Evolutionary conservation across 2,329 filamentous ascomycete genomes (phyloP), one percentile per base, ranked within the genome.

Genomic region (Byssochlamys sp.): DNA sequence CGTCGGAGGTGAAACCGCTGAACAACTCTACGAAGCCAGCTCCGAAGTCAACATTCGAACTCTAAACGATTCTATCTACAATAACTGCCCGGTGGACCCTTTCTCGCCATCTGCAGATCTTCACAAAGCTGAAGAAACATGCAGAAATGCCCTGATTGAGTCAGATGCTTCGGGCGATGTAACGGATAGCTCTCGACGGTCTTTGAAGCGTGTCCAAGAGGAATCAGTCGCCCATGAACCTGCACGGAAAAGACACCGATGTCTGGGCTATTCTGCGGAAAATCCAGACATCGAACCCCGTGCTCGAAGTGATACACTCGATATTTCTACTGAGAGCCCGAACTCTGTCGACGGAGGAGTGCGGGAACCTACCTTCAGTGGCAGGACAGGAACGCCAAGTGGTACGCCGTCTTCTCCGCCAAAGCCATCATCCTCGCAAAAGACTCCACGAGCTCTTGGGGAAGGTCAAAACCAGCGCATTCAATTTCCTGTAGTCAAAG

Each of bases 401-500:
- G 53, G 59, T 19, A 48, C 33, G 10, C 49, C 59, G 11, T 58
- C 60, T 48, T 68, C 65, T 7, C 63, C 65, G 24, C 56, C 62
- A 28, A 62, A 60, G 52, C 56, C 57, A 7, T 63, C 64, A 33
- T 69, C 66, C 29, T 67, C 67, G 2, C 66, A 69, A 62, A 63
- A 65, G 52, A 65, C 66, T 53, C 52, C 62, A 54, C 61, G 66
- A 56, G 52, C 60, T 51, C 72, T 69, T 53, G 68, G 67, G 5
- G 55, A 58, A 25, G 63, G 70, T 58, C 61, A 73, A 62, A 69
- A 73, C 62, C 66, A 78, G 60, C 79, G 77, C 25, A 75, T 90
- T 27, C 80, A 79, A 28, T 95, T 90, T 65, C 81, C 87, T 1
- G 82, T 91, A 11, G 88, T 92, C 25, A 95, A 95, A 72, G 84